These are phyloP conservation scores for Penicillium sp. DNA, from an alignment of 2,329 filamentous ascomycete species.

Conservation along the genomic window DNA sequence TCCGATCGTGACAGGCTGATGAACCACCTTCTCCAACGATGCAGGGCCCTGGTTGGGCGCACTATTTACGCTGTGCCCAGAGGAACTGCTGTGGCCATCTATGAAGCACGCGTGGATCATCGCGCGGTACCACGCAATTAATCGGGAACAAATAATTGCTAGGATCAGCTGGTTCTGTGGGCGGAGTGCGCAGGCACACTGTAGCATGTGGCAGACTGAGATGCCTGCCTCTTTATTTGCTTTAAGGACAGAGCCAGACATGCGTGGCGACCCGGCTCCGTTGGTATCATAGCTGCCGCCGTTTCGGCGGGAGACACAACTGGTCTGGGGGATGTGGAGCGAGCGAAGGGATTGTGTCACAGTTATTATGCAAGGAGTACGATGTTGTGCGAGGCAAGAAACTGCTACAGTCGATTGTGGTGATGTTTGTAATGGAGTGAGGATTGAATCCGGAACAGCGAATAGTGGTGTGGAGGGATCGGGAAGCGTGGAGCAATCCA, in stretches of 20 bases:
- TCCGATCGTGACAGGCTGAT: constrained; percentile 7
- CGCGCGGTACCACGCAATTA: constrained; percentile 5
- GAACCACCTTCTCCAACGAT: constrained; percentile 1
- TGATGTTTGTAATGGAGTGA: neutral
- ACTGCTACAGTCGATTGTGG: neutral
- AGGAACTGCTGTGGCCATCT: neutral
- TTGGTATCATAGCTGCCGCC: neutral
- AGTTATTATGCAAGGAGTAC: constrained; percentile 2
- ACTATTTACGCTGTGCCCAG: neutral
- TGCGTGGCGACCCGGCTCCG: neutral
- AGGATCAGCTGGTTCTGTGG: constrained; percentile 6
- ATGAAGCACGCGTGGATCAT: constrained; percentile 4
- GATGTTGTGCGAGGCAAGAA: neutral
- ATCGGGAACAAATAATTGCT: constrained; percentile 5
- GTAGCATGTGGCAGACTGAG: constrained; percentile 9
- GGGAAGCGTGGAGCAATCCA: neutral
- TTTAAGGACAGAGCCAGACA: constrained; percentile 6
- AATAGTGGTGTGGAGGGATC: neutral
- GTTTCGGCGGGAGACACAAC: neutral
- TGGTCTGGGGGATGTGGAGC: constrained; percentile 1
- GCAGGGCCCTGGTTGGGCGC: neutral
- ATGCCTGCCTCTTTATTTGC: constrained; percentile 5
- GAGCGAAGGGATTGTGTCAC: constrained; percentile 6
- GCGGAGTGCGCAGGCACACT: constrained; percentile 3
- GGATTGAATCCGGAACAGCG: neutral